Percentiles rank a stretch among this genome's conserved stretches.
Evolutionary conservation across 805 yeast species (phyloP).

Genomic region (Isabelozyma gotoi): DNA sequence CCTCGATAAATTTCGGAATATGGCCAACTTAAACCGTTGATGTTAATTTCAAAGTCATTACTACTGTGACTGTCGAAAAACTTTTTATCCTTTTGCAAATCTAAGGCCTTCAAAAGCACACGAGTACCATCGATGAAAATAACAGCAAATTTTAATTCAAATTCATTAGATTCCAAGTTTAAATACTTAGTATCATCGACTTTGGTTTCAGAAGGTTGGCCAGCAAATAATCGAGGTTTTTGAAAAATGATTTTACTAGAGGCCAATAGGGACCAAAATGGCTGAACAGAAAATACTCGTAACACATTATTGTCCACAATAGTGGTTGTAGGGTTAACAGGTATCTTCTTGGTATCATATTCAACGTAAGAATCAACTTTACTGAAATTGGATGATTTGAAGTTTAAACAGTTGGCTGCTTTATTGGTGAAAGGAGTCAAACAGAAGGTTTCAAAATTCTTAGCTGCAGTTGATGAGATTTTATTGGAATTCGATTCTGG

Average conservation of each 20-base stretch:
- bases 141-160: constrained; percentile 16
- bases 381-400: constrained; percentile 3
- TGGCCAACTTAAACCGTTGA: constrained; percentile 36
- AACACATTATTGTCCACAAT: not conserved
- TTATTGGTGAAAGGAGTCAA: constrained; percentile 21
- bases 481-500: not conserved
- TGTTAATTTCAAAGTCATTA: constrained; percentile 15
- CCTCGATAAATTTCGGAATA: constrained; percentile 17
- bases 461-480: constrained; percentile 15
- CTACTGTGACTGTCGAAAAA: constrained; percentile 3
- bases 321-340: not conserved
- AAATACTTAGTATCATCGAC: constrained; percentile 22
- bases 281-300: constrained; percentile 27
- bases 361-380: not conserved
- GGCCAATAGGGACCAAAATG: constrained; percentile 44
- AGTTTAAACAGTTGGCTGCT: constrained; percentile 9
- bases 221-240: constrained; percentile 30
- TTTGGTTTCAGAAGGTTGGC: constrained; percentile 22
- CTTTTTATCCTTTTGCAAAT: constrained; percentile 6
- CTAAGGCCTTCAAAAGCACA: constrained; percentile 26
- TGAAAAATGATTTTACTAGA: constrained; percentile 31
- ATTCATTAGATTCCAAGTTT: constrained; percentile 1
- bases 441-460: constrained; percentile 28
- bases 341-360: not conserved
- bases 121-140: constrained; percentile 29